Percentiles rank a stretch among this genome's conserved stretches.
phyloP scores from a whole-genome alignment of 495 filamentous ascomycete genomes.

The Lasiosphaeris hirsuta region DNA sequence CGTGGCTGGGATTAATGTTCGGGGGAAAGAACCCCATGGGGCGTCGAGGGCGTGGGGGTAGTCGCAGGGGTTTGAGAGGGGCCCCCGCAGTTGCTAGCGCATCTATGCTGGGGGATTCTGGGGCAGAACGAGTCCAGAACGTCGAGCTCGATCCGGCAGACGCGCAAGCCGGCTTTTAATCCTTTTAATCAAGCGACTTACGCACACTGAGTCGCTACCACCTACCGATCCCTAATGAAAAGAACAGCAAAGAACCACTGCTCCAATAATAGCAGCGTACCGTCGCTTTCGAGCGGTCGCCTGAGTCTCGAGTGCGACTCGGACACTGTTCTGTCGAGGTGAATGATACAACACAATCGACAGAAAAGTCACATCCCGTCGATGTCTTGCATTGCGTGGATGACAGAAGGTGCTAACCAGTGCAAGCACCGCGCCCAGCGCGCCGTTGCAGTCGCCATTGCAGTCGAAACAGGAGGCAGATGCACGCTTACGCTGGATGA shows the following conservation, averaged over 20 bases:
- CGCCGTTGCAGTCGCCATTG: slow-evolving; percentile 1
- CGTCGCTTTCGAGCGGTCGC: not conserved
- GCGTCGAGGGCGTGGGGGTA: slow-evolving; percentile 30
- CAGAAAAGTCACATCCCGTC: not conserved
- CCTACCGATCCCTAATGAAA: too few relatives aligned
- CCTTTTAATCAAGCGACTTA: not conserved
- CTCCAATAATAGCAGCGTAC: slow-evolving; percentile 8
- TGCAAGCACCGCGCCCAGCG: slow-evolving; percentile 2
- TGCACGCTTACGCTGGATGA: not conserved
- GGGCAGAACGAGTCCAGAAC: not conserved
- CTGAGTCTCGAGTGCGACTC: too few relatives aligned
- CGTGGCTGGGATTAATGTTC: slow-evolving; percentile 8
- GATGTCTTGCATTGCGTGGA: not conserved
- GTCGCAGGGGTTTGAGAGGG: not conserved
- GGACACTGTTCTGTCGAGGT: too few relatives aligned
- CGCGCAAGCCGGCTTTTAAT: slow-evolving; percentile 6
- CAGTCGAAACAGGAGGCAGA: slow-evolving; percentile 12
- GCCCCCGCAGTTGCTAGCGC: too few relatives aligned
- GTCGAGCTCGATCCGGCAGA: slow-evolving; percentile 7
- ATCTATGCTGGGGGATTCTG: too few relatives aligned
- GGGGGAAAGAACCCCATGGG: slow-evolving; percentile 27
- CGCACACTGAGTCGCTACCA: too few relatives aligned
- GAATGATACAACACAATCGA: too few relatives aligned
- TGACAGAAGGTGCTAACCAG: not conserved
- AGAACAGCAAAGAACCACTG: not conserved